Evolutionary conservation across 2,329 filamentous ascomycete genomes (phyloP).

Genomic region (Aspergillus carbonarius): DNA sequence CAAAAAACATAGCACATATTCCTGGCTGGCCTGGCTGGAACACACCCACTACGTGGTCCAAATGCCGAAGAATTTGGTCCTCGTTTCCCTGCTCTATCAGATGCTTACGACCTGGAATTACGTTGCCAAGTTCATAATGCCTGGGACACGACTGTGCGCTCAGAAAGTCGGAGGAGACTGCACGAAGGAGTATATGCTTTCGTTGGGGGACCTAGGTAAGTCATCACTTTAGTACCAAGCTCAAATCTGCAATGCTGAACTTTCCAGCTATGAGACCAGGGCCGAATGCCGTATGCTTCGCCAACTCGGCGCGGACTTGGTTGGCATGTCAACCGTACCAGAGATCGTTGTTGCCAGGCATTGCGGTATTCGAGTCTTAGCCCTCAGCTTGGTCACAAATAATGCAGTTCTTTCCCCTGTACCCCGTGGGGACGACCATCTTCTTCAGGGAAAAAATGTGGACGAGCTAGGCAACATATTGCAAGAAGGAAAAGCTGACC

Average conservation of each 20-base stretch:
- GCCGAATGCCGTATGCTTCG: conserved; percentile 64
- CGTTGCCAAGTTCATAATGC: conserved; percentile 57
- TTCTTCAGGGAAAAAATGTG: conserved; percentile 51
- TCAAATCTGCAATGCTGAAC: background rate
- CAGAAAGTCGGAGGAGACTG: conserved; percentile 51
- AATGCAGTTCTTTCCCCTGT: conserved; percentile 60
- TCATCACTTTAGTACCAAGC: conserved; percentile 8
- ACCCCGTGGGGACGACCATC: conserved; percentile 57
- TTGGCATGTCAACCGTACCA: conserved; percentile 69
- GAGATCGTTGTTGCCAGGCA: conserved; percentile 67
- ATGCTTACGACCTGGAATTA: conserved; percentile 64
- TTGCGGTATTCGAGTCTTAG: conserved; percentile 61
- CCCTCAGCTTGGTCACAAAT: conserved; percentile 67
- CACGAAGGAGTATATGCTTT: conserved; percentile 68
- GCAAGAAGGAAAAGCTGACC: conserved; percentile 61
- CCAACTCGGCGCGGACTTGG: conserved; percentile 64
- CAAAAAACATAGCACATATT: conserved; percentile 56
- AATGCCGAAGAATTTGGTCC: conserved; percentile 63
- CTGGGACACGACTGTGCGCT: conserved; percentile 52
- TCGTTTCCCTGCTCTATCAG: conserved; percentile 63
- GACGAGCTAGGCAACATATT: conserved; percentile 56
- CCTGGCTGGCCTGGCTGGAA: conserved; percentile 60
- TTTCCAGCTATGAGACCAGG: conserved; percentile 60
- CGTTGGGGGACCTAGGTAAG: conserved; percentile 61
- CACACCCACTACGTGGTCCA: conserved; percentile 61